Base-by-base conservation (phyloP, 2,329 filamentous ascomycete species). In the Trematosphaeria pertusa region DNA sequence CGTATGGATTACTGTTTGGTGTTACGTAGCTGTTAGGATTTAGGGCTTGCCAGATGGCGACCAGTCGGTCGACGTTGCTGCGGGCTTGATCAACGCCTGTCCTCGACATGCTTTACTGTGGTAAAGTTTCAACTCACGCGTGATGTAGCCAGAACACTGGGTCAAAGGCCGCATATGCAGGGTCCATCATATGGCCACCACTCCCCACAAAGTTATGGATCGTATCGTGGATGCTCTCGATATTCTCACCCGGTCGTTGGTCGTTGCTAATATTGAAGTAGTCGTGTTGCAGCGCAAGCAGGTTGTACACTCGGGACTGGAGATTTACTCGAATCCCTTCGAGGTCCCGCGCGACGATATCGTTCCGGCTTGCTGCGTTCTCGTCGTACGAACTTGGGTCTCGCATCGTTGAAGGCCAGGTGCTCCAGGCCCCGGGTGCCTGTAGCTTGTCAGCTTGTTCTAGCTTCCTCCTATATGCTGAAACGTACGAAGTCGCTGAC, bases 101-200 rank as follows among this genome's bases (percentile, higher is more conserved):
- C 14, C 34, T 8, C n/a, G n/a, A n/a, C n/a, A n/a, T n/a, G n/a
- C n/a, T n/a, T n/a, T n/a, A n/a, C n/a, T n/a, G n/a, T n/a, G n/a
- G 21, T 14, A 10, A 6, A 12, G 11, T 18, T 22, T 22, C 8
- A n/a, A 14, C 70, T 51, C 49, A 73, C 69, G 69, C 56, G 61
- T 93, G 89, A 61, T 93, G 88, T 7, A 93, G 73, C 72, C 87
- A 89, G 71, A 93, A 92, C 10, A 89, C 74, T 0, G 89, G 89
- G 63, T 95, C 90, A 64, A 90, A 95, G 0, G 87, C 82, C 1
- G 89, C 88, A 58, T 87, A 87, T 86, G 83, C 67, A 83, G 87
- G 32, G 81, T 83, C 82, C 88, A 54, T 56, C 69, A 72, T 69
- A 44, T 71, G 54, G 11, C 67, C 67, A 34, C 50, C 55, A 24